A percentile compares a stretch with the other conserved stretches of the same genome.
These are phyloP conservation scores for Ustilago loliicola DNA, from an alignment of 1,284 basidiomycete genomes.

Conservation along the genomic window DNA sequence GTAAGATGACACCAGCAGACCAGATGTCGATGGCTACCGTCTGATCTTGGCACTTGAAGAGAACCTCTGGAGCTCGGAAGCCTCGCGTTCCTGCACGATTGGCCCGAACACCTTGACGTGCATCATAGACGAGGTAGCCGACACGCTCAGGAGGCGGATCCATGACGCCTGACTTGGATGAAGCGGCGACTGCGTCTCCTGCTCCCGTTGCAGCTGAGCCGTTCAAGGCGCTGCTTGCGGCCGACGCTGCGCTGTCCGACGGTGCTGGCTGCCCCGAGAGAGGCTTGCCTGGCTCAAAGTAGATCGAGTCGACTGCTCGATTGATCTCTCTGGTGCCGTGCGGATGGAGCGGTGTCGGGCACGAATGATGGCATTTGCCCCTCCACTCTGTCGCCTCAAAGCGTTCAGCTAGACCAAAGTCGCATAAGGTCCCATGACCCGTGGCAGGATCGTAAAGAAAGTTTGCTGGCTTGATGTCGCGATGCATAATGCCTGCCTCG, in stretches of 20 bases:
- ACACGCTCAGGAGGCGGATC: constrained; percentile 64
- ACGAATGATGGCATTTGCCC: constrained; percentile 68
- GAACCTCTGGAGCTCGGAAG: constrained; percentile 95
- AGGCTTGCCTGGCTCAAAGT: constrained; percentile 62
- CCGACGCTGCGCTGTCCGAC: constrained; percentile 13
- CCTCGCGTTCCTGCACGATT: constrained; percentile 97
- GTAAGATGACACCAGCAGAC: constrained; percentile 91
- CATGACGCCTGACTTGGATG: constrained; percentile 51
- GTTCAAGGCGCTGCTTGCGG: constrained; percentile 70
- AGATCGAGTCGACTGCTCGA: constrained; percentile 53
- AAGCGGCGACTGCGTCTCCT: constrained; percentile 8
- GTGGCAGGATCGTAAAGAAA: constrained; percentile 92
- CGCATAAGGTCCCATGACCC: constrained; percentile 88
- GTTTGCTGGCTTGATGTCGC: constrained; percentile 98
- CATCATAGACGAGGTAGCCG: constrained; percentile 65
- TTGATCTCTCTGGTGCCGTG: constrained; percentile 65
- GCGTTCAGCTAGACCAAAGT: constrained; percentile 82
- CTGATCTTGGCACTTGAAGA: constrained; percentile 95
- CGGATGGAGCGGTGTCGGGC: constrained; percentile 55
- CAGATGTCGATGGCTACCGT: constrained; percentile 94
- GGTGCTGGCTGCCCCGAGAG: constrained; percentile 35
- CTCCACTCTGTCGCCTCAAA: constrained; percentile 66
- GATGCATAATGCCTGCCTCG: constrained; percentile 88
- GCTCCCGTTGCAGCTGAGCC: constrained; percentile 29
- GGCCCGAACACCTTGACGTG: constrained; percentile 83